Evolutionary conservation across 345 rosid genomes (phyloP), one percentile per base, ranked within the genome.

Genomic region (Bruguiera gymnorhiza): DNA sequence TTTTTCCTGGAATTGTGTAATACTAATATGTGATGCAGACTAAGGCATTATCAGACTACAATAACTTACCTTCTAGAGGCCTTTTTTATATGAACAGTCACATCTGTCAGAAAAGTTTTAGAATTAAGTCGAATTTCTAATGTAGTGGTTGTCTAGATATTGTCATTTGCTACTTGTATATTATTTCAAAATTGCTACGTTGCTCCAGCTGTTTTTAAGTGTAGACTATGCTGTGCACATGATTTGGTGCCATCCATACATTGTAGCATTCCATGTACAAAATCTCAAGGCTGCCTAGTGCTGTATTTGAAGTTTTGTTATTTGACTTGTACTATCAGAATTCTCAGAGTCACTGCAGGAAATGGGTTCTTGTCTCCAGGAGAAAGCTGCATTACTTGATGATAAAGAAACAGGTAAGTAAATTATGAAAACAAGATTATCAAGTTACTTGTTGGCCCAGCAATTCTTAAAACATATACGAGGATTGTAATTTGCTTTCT

Each of bases 291-390:
- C 10, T 26, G 15, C 34, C 3, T 24, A 4, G 29, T 57, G 34
- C n/a, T 50, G 10, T 21, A 48, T 7, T 6, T 4, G 4, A 3
- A 21, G 53, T 6, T 51, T 43, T 50, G 63, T 56, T 63, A 62
- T 64, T 57, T 61, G 37, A 10, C 37, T 67, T 6, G 43, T 77
- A 57, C 68, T 76, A 73, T 65, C 86, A 96, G 98, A 96, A 80
- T 96, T 96, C 81, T 92, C 99, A 4, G 99, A 90, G 73, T 90
- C 99, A 4, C 75, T 96, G 80, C 90, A 79, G 69, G 98, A 96
- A 81, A 83, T 96, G 98, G 98, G 99, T 74, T 76, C 86, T 48
- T 92, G 93, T 83, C 84, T 96, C 31, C 85, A 86, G 65, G 98
- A 88, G 82, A 88, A 86, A 79, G 88, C 85, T 11, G 80, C 92